Conservation (phyloP, 768 basidiomycete species). For the Pleurotus platypus region DNA sequence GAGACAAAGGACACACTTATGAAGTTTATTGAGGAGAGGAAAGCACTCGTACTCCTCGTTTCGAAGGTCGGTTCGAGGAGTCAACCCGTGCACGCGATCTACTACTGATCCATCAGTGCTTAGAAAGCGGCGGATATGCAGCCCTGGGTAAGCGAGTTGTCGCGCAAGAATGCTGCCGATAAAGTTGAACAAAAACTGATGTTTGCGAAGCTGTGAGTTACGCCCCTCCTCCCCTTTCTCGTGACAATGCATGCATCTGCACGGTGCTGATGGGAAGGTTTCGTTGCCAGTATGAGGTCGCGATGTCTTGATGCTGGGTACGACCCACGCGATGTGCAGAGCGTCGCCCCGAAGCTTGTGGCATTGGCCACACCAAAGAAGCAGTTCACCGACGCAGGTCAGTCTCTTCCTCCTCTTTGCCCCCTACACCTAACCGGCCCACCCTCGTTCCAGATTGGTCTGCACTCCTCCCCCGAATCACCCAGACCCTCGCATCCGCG, state of each 20-base stretch:
- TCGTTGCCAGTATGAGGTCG: too few relatives aligned
- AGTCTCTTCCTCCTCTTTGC: neutral
- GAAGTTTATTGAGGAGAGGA: neutral
- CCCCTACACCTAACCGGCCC: too few relatives aligned
- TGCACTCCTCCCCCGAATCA: neutral
- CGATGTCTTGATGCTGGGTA: neutral
- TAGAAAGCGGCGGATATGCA: neutral
- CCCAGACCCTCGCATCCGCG: neutral
- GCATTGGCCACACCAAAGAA: neutral
- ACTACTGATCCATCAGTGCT: too few relatives aligned
- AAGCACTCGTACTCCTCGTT: neutral
- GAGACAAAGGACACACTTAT: neutral
- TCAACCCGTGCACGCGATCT: too few relatives aligned
- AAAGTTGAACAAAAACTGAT: neutral
- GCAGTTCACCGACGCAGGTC: neutral
- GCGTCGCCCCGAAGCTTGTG: neutral
- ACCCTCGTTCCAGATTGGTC: neutral
- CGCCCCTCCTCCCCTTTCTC: neutral
- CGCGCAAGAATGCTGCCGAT: neutral
- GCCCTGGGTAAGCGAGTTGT: neutral
- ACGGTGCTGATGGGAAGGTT: too few relatives aligned
- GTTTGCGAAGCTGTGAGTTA: neutral
- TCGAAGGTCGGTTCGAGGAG: neutral
- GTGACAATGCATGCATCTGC: neutral
- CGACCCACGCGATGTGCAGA: neutral